phyloP scores from a whole-genome alignment of 805 yeast species.

The Saccharomyces kudriavzevii region DNA sequence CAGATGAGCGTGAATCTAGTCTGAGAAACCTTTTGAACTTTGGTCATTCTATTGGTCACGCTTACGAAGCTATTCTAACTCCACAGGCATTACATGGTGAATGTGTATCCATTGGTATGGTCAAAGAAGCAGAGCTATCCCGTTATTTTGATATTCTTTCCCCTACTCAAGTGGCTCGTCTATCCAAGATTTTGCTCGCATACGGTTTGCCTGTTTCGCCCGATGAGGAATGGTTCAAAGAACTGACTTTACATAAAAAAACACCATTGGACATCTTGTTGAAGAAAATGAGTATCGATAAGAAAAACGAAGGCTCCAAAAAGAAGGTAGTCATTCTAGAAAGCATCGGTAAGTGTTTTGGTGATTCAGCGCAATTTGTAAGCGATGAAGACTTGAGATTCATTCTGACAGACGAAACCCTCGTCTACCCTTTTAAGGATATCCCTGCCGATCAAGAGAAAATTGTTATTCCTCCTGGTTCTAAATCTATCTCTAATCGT shows the following conservation, averaged over 20 bases:
- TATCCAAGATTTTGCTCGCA: conserved; percentile 72
- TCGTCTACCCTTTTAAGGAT: conserved; percentile 51
- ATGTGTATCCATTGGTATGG: conserved; percentile 96
- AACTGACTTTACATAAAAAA: conserved; percentile 57
- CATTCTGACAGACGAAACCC: conserved; percentile 71
- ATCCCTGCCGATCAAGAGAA: conserved; percentile 22
- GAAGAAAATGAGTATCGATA: conserved; percentile 87
- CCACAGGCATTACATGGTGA: conserved; percentile 97
- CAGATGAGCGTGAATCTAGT: conserved; percentile 93
- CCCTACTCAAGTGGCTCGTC: conserved; percentile 89
- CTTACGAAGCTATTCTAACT: conserved; percentile 93
- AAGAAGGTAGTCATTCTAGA: conserved; percentile 81
- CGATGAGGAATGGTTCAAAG: conserved; percentile 62
- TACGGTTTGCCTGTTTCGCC: conserved; percentile 80
- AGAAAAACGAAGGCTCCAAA: conserved; percentile 88
- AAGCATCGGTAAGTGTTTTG: conserved; percentile 82
- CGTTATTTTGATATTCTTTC: conserved; percentile 82
- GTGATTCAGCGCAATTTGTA: conserved; percentile 78
- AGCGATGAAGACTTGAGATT: conserved; percentile 73
- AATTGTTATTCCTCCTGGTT: conserved; percentile 82
- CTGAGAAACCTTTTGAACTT: conserved; percentile 85
- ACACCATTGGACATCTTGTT: conserved; percentile 73
- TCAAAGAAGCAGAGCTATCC: conserved; percentile 90
- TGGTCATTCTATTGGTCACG: conserved; percentile 97
- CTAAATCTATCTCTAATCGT: conserved; percentile 93